phyloP scores from a whole-genome alignment of 257 asterid species.

The Primulina huaijiensis region DNA sequence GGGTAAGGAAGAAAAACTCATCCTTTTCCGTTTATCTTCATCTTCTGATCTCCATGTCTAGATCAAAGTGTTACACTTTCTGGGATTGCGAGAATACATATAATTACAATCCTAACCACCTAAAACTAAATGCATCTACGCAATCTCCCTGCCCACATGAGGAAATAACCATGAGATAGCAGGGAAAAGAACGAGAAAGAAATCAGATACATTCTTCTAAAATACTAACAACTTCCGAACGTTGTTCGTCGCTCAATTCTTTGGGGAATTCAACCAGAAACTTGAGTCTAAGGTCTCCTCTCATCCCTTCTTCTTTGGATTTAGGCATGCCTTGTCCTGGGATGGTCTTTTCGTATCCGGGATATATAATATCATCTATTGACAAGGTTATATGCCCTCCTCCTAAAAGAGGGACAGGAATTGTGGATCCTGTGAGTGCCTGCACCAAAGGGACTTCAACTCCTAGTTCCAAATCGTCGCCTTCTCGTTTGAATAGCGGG shows the following conservation, averaged over 20 bases:
- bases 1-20: neutral
- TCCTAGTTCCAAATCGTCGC: constrained; percentile 75
- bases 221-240: constrained; percentile 46
- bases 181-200: neutral
- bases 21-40: neutral
- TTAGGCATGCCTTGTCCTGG: constrained; percentile 86
- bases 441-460: constrained; percentile 81
- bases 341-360: constrained; percentile 68
- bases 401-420: constrained; percentile 66
- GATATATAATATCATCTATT: constrained; percentile 59
- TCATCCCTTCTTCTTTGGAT: constrained; percentile 40
- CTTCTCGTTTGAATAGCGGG: constrained; percentile 55
- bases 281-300: constrained; percentile 79
- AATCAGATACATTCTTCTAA: constrained; percentile 32
- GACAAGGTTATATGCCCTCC: constrained; percentile 54
- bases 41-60: neutral
- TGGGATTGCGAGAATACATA: neutral
- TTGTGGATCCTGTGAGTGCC: constrained; percentile 78
- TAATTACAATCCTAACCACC: neutral
- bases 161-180: no score
- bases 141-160: neutral
- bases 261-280: constrained; percentile 70
- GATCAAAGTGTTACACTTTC: neutral
- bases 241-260: constrained; percentile 55
- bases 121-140: neutral